phyloP scores from a whole-genome alignment of 116 monocot genomes.

The Posidonia oceanica region DNA sequence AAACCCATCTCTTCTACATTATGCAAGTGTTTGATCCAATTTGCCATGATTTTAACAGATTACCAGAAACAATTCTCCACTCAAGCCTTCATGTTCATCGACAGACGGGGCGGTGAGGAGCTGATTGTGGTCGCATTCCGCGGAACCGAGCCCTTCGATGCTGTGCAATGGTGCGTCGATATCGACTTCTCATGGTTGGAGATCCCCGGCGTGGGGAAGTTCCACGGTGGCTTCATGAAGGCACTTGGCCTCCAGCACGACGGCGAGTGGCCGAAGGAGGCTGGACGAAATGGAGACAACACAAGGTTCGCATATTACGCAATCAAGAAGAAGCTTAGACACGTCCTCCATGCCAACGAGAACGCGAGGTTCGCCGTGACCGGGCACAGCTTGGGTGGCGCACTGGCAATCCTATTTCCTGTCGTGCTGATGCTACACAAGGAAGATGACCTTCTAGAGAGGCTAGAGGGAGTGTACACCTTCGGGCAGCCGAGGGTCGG shows the following conservation, averaged over 20 bases:
- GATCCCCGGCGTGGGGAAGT: slow-evolving; percentile 42
- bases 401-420: slow-evolving; percentile 67
- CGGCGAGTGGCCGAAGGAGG: slow-evolving; percentile 35
- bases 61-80: background rate
- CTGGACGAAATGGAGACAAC: slow-evolving; percentile 33
- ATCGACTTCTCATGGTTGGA: slow-evolving; percentile 87
- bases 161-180: slow-evolving; percentile 64
- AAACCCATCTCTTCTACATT: background rate
- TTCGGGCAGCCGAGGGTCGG: slow-evolving; percentile 90
- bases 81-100: too few relatives aligned
- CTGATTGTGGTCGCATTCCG: slow-evolving; percentile 65
- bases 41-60: background rate
- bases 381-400: slow-evolving; percentile 88
- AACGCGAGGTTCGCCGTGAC: slow-evolving; percentile 48
- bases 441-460: slow-evolving; percentile 39
- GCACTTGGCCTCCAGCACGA: slow-evolving; percentile 61
- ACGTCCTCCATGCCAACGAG: slow-evolving; percentile 7
- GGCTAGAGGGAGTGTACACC: slow-evolving; percentile 68
- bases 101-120: too few relatives aligned
- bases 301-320: slow-evolving; percentile 64
- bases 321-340: slow-evolving; percentile 35
- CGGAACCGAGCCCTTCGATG: slow-evolving; percentile 69
- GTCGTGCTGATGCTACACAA: slow-evolving; percentile 36
- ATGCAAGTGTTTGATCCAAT: background rate
- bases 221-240: slow-evolving; percentile 92